Evolutionary conservation across 2,329 filamentous ascomycete species (phyloP).

Genomic region (Penicillium sp.): DNA sequence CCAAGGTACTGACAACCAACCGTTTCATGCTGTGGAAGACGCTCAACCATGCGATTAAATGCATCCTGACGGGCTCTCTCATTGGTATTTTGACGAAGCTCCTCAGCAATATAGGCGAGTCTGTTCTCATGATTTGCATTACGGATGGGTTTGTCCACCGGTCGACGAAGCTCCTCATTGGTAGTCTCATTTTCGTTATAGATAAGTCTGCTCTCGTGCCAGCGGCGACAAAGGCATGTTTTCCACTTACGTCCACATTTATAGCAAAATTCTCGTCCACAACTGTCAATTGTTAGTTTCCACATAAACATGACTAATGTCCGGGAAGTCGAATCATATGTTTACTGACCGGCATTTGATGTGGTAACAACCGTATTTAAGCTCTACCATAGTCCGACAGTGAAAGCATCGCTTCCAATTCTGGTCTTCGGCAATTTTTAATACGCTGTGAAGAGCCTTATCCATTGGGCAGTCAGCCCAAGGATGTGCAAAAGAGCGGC

Average conservation of each 20-base stretch:
- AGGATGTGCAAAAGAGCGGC: slow-evolving; percentile 17
- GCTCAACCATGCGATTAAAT: slow-evolving; percentile 6
- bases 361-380: slow-evolving; percentile 16
- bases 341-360: slow-evolving; percentile 18
- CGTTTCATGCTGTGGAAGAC: slow-evolving; percentile 6
- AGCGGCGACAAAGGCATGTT: neutral
- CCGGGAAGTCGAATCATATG: neutral
- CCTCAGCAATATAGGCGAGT: neutral
- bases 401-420: slow-evolving; percentile 16
- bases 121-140: slow-evolving; percentile 3
- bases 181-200: slow-evolving; percentile 5
- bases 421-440: slow-evolving; percentile 7
- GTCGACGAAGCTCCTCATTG: slow-evolving; percentile 9
- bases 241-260: neutral
- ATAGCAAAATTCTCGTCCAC: slow-evolving; percentile 3
- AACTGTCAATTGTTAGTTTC: slow-evolving; percentile 17
- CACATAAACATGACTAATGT: neutral
- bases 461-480: slow-evolving; percentile 20
- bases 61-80: neutral
- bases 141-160: slow-evolving; percentile 3
- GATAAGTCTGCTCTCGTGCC: slow-evolving; percentile 10
- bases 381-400: slow-evolving; percentile 19
- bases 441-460: slow-evolving; percentile 5
- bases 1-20: slow-evolving; percentile 10
- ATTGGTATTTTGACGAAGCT: slow-evolving; percentile 1